Evolutionary conservation across 73 alveolate genomes (phyloP), one percentile per base, ranked within the genome.

Genomic region (Effrenium voratum): DNA sequence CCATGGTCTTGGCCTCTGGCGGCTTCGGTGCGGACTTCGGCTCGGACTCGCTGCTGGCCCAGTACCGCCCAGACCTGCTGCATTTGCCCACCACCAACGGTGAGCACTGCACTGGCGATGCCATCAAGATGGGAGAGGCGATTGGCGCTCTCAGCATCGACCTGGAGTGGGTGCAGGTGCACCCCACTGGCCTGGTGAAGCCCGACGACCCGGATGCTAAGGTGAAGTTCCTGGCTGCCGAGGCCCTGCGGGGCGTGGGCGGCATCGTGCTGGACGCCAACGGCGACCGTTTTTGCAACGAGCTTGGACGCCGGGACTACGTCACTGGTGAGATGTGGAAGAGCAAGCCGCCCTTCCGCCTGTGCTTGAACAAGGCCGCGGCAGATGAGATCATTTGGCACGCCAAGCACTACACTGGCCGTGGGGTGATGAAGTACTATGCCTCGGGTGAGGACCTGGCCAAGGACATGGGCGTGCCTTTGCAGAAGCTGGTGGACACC

Each of bases 221-320:
- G 81, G 98, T 99, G 87, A 99, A 99, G 99, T 93, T 97, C 93
- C 59, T 99, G 94, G 99, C 99, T 26, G 99, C 99, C 47, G 99
- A 99, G 93, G 99, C 99, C 85, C 93, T 99, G 83, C 98, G 99
- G 50, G 99, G 99, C 41, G 99, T 99, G 49, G 99, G 99, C 3
- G 99, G 99, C 57, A 98, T 99, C 80, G 92, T 99, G 77, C 82
- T 99, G 76, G 99, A 99, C 73, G 99, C 99, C 95, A 94, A 93
- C 50, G 99, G 99, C 45, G 43, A 94, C 83, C 99, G 99, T 91
- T 99, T 99, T 94, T 99, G 99, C 93, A 98, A 99, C 91, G 99
- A 99, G 96, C 98, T 99, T 93, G 99, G 99, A 4, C 94, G 99
- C 24, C 95, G 99, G 34, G 94, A 86, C 83, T 86, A 86, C 66